phyloP scores from a whole-genome alignment of 2,329 filamentous ascomycete species.

The Pseudopithomyces chartarum region DNA sequence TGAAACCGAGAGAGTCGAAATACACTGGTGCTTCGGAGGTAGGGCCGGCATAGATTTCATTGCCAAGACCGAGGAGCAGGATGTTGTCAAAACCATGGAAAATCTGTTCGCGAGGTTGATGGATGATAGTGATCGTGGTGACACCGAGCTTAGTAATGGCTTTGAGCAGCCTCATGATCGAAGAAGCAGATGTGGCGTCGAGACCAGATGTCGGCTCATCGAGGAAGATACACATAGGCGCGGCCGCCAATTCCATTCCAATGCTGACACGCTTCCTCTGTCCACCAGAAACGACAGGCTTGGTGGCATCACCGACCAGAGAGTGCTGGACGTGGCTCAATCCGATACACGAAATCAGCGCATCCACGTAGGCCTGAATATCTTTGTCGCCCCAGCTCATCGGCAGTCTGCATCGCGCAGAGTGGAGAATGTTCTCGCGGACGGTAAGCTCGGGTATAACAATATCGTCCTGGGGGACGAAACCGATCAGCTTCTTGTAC shows the following conservation, averaged over 20 bases:
- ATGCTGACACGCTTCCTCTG: conserved; percentile 67
- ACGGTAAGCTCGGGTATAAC: conserved; percentile 65
- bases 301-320: conserved; percentile 57
- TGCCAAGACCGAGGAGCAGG: conserved; percentile 60
- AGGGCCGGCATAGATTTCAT: conserved; percentile 60
- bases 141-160: conserved; percentile 61
- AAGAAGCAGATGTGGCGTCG: conserved; percentile 65
- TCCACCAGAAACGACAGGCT: conserved; percentile 61
- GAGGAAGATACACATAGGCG: conserved; percentile 23
- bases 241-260: conserved; percentile 50
- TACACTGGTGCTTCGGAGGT: conserved; percentile 52
- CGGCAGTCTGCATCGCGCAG: conserved; percentile 60
- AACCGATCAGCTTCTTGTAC: conserved; percentile 66
- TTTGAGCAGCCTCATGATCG: conserved; percentile 61
- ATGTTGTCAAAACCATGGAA: conserved; percentile 63
- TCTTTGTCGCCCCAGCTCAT: conserved; percentile 56
- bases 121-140: conserved; percentile 63
- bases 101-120: conserved; percentile 64
- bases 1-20: conserved; percentile 60
- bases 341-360: conserved; percentile 10
- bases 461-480: conserved; percentile 67
- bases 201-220: conserved; percentile 80
- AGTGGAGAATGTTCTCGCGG: conserved; percentile 66
- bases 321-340: conserved; percentile 59
- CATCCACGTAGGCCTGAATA: conserved; percentile 37